A percentile compares a stretch with the other conserved stretches of the same genome.
These are phyloP conservation scores for Lolium perenne DNA, from an alignment of 176 grass and related monocot species.

Conservation along the genomic window DNA sequence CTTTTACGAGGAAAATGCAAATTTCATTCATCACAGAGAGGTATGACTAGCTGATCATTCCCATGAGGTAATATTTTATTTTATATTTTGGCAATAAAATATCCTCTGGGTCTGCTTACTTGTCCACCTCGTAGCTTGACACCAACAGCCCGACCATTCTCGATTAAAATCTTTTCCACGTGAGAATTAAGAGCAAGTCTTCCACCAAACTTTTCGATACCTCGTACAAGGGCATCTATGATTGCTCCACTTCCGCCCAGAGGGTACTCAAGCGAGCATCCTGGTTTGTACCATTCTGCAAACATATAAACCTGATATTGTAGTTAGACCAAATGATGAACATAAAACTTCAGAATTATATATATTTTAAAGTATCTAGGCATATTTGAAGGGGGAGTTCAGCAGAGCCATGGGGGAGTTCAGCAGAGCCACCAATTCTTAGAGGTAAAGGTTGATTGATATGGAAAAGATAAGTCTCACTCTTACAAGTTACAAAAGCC, in stretches of 20 bases:
- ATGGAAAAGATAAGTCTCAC: neutral
- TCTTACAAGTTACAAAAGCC: neutral
- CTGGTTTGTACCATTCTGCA: slow-evolving; percentile 99
- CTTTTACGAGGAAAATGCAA: neutral
- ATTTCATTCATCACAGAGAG: neutral
- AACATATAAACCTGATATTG: slow-evolving; percentile 95
- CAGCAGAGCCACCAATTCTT: neutral
- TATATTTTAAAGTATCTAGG: slow-evolving; percentile 2
- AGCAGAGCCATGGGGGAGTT: neutral
- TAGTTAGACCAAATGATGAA: slow-evolving; percentile 52
- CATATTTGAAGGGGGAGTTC: neutral
- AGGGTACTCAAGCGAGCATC: slow-evolving; percentile 90
- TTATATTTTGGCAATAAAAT: slow-evolving; percentile 29
- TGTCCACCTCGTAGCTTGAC: slow-evolving; percentile 85
- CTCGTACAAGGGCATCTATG: slow-evolving; percentile 81
- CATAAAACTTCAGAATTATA: slow-evolving; percentile 7
- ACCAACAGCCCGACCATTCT: slow-evolving; percentile 85
- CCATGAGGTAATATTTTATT: slow-evolving; percentile 1
- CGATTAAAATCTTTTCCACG: slow-evolving; percentile 77
- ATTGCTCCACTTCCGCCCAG: slow-evolving; percentile 78
- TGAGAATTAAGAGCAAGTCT: slow-evolving; percentile 80
- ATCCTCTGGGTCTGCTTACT: slow-evolving; percentile 41
- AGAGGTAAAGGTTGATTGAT: slow-evolving; percentile 2
- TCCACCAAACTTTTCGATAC: slow-evolving; percentile 82
- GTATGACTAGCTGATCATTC: neutral